Conservation (phyloP, 2,329 filamentous ascomycete genomes). For the Scleromitrula shiraiana region DNA sequence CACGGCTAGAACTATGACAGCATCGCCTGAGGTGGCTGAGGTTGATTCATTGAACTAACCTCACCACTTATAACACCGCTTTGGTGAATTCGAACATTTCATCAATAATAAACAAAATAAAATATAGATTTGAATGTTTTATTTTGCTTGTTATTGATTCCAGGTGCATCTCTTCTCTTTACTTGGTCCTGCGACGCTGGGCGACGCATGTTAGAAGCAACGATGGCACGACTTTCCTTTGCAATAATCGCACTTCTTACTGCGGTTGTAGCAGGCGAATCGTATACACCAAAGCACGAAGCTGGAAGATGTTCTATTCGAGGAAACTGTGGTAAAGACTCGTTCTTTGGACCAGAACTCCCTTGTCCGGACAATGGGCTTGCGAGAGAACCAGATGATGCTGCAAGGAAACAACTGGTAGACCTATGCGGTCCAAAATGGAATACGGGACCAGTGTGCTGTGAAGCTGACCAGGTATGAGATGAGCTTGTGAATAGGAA, state of each 20-base stretch:
- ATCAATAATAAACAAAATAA: no score
- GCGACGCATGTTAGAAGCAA: slow-evolving; percentile 8
- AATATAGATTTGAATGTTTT: no score
- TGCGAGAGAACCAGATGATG: slow-evolving; percentile 64
- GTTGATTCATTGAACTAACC: neutral
- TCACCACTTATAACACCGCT: neutral
- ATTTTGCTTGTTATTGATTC: no score
- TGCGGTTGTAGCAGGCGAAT: slow-evolving; percentile 20
- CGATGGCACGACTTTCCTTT: slow-evolving; percentile 18
- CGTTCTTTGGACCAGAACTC: slow-evolving; percentile 80
- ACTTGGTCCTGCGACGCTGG: slow-evolving; percentile 10
- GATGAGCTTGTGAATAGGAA: neutral
- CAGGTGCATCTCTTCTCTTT: no score
- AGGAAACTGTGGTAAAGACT: slow-evolving; percentile 84
- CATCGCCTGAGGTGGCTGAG: neutral
- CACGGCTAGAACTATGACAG: neutral
- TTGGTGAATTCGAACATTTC: neutral
- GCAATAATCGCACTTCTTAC: slow-evolving; percentile 17
- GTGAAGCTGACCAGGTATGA: slow-evolving; percentile 64
- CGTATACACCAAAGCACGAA: slow-evolving; percentile 58
- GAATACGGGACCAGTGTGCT: slow-evolving; percentile 78
- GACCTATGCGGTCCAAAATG: slow-evolving; percentile 83
- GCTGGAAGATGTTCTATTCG: slow-evolving; percentile 82
- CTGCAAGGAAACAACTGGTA: slow-evolving; percentile 69
- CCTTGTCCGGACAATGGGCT: slow-evolving; percentile 88